These are phyloP conservation scores for Arabidopsis lyrata DNA, from an alignment of 441 rosid genomes.

Conservation along the genomic window DNA sequence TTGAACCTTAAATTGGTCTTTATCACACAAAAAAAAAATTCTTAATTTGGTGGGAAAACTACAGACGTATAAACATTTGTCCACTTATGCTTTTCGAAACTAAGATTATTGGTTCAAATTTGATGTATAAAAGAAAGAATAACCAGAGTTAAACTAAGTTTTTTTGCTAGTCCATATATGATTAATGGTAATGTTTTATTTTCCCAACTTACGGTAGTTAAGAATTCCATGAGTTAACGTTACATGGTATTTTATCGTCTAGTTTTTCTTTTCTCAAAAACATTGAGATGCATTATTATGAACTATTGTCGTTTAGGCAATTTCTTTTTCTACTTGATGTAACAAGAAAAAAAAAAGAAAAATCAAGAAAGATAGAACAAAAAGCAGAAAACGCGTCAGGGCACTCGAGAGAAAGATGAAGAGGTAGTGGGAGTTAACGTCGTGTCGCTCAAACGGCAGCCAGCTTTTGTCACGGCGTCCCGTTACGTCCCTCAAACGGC, in stretches of 20 bases:
- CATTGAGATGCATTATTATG: not conserved
- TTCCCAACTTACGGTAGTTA: not conserved
- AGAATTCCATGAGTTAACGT: no score
- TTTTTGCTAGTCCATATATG: no score
- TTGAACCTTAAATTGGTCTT: no score
- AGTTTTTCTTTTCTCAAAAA: not conserved
- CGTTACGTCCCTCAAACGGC: conserved; percentile 34
- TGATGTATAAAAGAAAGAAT: not conserved
- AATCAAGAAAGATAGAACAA: conserved; percentile 15
- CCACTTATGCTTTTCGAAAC: not conserved
- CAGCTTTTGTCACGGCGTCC: conserved; percentile 44
- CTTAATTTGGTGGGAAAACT: not conserved
- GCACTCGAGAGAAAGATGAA: conserved; percentile 43
- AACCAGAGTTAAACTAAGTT: no score
- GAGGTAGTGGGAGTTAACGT: conserved; percentile 47
- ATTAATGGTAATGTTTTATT: not conserved
- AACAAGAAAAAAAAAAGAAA: not conserved
- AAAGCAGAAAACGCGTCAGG: conserved; percentile 44
- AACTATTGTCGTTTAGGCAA: no score
- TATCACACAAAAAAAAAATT: no score
- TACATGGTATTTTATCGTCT: no score
- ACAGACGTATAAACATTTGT: not conserved
- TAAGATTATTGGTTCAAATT: not conserved
- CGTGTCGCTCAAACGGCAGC: conserved; percentile 47
- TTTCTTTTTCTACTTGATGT: no score